These are phyloP conservation scores for Cicer cuneatum DNA, from an alignment of 306 rosid genomes.

Conservation along the genomic window DNA sequence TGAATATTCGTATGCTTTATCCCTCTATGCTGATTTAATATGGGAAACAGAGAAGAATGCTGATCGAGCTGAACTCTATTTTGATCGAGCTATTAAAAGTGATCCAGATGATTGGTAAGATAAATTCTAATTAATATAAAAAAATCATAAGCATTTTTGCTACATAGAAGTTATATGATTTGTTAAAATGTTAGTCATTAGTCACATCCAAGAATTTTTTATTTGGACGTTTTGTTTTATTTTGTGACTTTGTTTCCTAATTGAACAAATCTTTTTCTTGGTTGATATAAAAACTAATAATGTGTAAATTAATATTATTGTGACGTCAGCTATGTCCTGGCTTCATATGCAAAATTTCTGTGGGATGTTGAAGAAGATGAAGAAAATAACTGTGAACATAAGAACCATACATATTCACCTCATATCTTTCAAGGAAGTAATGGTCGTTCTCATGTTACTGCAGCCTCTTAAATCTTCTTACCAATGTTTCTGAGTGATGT, in stretches of 20 bases:
- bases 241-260: neutral
- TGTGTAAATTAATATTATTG: slow-evolving; percentile 21
- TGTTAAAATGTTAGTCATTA: no score
- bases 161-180: no score
- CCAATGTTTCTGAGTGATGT: slow-evolving; percentile 29
- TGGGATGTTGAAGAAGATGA: slow-evolving; percentile 80
- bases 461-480: slow-evolving; percentile 51
- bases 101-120: slow-evolving; percentile 82
- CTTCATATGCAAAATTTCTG: slow-evolving; percentile 80
- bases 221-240: neutral
- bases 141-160: no score
- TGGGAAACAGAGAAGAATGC: slow-evolving; percentile 72
- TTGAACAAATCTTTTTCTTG: neutral
- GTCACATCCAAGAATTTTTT: neutral
- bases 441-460: slow-evolving; percentile 46
- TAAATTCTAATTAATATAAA: neutral
- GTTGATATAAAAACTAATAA: slow-evolving; percentile 41
- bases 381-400: slow-evolving; percentile 39
- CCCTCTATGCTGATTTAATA: slow-evolving; percentile 73
- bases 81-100: slow-evolving; percentile 73
- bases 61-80: slow-evolving; percentile 71
- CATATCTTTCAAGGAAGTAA: slow-evolving; percentile 47
- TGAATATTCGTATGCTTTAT: slow-evolving; percentile 57
- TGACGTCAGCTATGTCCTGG: slow-evolving; percentile 76
- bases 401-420: slow-evolving; percentile 40